Evolutionary conservation across 2,329 filamentous ascomycete species (phyloP).

Genomic region (Cladorrhinum sp.): DNA sequence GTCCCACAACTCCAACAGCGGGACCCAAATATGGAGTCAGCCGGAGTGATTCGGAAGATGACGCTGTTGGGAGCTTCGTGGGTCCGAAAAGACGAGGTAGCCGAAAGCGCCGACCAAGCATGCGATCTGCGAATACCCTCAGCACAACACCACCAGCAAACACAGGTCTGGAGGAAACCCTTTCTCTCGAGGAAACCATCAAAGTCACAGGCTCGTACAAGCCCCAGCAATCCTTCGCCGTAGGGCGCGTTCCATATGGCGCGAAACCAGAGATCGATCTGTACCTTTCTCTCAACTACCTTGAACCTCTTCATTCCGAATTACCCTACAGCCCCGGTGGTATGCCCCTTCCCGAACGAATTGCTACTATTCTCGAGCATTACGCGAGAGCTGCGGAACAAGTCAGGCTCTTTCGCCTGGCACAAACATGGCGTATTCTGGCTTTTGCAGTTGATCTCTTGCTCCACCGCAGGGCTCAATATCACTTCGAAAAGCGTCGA

Average conservation of each 20-base stretch:
- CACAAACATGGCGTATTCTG: slow-evolving; percentile 63
- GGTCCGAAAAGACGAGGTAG: slow-evolving; percentile 42
- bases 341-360: slow-evolving; percentile 44
- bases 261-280: slow-evolving; percentile 52
- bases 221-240: slow-evolving; percentile 61
- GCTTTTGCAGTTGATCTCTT: slow-evolving; percentile 55
- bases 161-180: slow-evolving; percentile 36
- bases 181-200: slow-evolving; percentile 58
- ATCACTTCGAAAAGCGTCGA: slow-evolving; percentile 53
- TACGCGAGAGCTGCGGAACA: slow-evolving; percentile 58
- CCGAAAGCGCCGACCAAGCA: slow-evolving; percentile 42
- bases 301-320: slow-evolving; percentile 50
- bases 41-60: slow-evolving; percentile 64
- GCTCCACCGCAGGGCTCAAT: slow-evolving; percentile 52
- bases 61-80: slow-evolving; percentile 59
- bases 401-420: slow-evolving; percentile 56
- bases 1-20: slow-evolving; percentile 40
- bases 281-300: slow-evolving; percentile 55
- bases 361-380: slow-evolving; percentile 51
- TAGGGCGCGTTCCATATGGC: slow-evolving; percentile 54
- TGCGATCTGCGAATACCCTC: slow-evolving; percentile 42
- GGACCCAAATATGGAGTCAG: slow-evolving; percentile 49
- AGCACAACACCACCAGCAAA: slow-evolving; percentile 56
- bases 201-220: slow-evolving; percentile 56
- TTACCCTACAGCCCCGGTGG: slow-evolving; percentile 42